These are phyloP conservation scores for Dictyostelium capitatum DNA, from an alignment of 78 protist genomes.

Conservation along the genomic window DNA sequence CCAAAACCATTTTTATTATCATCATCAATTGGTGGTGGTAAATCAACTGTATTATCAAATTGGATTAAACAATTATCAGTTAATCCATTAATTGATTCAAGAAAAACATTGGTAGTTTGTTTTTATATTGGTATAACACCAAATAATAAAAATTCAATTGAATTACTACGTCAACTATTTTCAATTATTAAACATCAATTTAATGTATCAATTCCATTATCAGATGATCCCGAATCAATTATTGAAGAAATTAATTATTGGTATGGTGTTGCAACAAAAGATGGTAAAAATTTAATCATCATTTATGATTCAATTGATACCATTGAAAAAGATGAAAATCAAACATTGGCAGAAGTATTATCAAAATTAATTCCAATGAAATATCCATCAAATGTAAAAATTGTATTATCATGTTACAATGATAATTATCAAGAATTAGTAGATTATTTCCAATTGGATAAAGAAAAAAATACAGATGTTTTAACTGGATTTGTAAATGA, in stretches of 20 bases:
- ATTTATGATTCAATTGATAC: constrained; percentile 32
- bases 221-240: constrained; percentile 3
- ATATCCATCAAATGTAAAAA: constrained; percentile 5
- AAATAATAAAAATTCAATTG: constrained; percentile 17
- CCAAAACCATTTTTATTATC: background rate
- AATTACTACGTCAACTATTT: constrained; percentile 8
- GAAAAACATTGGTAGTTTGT: constrained; percentile 5
- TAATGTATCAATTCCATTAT: background rate
- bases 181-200: constrained; percentile 15
- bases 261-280: constrained; percentile 46
- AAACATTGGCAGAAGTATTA: background rate
- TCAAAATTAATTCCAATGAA: background rate
- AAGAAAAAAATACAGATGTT: background rate
- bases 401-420: background rate
- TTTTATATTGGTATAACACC: constrained; percentile 19
- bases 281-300: constrained; percentile 20
- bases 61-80: constrained; percentile 14
- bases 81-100: background rate
- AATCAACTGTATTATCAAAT: constrained; percentile 17
- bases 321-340: constrained; percentile 7
- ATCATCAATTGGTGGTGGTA: constrained; percentile 22
- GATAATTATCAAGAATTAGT: background rate
- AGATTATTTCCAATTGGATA: background rate
- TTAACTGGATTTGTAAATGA: background rate
- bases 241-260: constrained; percentile 46